Base-by-base conservation (phyloP, 1,284 basidiomycete species). In the Mycena sp. region DNA sequence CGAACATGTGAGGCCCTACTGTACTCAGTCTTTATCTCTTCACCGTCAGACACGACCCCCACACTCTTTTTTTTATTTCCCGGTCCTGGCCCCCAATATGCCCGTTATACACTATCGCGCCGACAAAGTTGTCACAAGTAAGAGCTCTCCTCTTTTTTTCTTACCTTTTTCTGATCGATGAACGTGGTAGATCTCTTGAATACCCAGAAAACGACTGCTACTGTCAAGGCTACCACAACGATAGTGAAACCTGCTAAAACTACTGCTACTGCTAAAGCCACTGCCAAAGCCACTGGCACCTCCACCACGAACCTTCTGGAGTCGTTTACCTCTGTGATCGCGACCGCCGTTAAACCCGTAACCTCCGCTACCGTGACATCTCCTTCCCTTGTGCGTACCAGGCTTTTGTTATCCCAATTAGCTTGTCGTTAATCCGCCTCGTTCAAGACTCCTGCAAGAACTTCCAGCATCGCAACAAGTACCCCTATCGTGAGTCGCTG, bases 21-120 rank as follows among this genome's bases (percentile, higher is more conserved):
- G 19, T 14, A 46, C 44, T 45, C 4, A 16, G 5, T 49, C 16
- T 50, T 37, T 40, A 16, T 21, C 19, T 19, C 32, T 38, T 14
- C n/a, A n/a, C n/a, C n/a, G n/a, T n/a, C n/a, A n/a, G n/a, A n/a
- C n/a, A 25, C 19, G 17, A 30, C 46, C 41, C 21, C 11, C 50
- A 58, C 62, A 17, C 54, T 64, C 58, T 61, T 64, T 35, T 35
- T 7, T 35, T 35, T 14, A n/a, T n/a, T n/a, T n/a, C n/a, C n/a
- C n/a, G n/a, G n/a, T n/a, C n/a, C n/a, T n/a, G n/a, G 9, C 45
- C 28, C 23, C 46, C 17, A 38, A n/a, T 19, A 56, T 60, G 57
- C 52, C 40, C 53, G 23, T 23, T 51, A 4, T 45, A 44, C 55
- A 52, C 19, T 19, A 52, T 25, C 43, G 26, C 37, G 43, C 50